These are phyloP conservation scores for Didymella sp. DNA, from an alignment of 2,329 filamentous ascomycete genomes.

Conservation along the genomic window DNA sequence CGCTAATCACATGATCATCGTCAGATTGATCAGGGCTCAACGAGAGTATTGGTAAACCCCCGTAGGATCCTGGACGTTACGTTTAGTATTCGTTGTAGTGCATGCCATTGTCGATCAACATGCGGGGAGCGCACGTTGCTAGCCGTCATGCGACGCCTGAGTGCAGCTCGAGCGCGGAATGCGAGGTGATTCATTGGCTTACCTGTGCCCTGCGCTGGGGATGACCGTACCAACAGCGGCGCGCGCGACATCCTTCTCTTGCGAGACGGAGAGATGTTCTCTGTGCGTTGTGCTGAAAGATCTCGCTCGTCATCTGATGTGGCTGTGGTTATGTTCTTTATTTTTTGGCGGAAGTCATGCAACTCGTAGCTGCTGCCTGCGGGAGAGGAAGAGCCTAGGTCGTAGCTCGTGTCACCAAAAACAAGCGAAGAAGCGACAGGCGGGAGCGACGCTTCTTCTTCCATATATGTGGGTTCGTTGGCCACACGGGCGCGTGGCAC, in stretches of 20 bases:
- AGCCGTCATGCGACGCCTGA: slow-evolving; percentile 7
- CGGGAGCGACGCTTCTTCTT: slow-evolving; percentile 25
- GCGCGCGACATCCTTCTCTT: slow-evolving; percentile 56
- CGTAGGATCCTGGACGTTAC: slow-evolving; percentile 61
- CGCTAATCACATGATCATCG: slow-evolving; percentile 41
- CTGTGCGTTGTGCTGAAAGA: slow-evolving; percentile 21
- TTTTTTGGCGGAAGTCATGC: slow-evolving; percentile 36
- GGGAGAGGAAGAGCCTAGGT: slow-evolving; percentile 25
- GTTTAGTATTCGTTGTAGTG: slow-evolving; percentile 2
- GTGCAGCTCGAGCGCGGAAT: slow-evolving; percentile 17
- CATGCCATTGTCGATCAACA: not conserved
- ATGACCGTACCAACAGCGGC: slow-evolving; percentile 66
- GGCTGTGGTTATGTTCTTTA: slow-evolving; percentile 37
- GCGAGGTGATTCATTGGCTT: slow-evolving; percentile 26
- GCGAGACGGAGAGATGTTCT: slow-evolving; percentile 24
- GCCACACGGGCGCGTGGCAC: slow-evolving; percentile 29
- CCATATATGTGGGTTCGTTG: slow-evolving; percentile 36
- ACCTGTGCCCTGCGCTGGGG: slow-evolving; percentile 64
- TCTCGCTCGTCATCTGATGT: slow-evolving; percentile 40
- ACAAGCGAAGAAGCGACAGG: slow-evolving; percentile 29
- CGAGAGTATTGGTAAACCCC: slow-evolving; percentile 60
- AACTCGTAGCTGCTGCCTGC: slow-evolving; percentile 43
- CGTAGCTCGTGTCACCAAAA: slow-evolving; percentile 31
- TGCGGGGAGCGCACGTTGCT: slow-evolving; percentile 9
- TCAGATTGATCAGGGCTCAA: slow-evolving; percentile 48